phyloP scores from a whole-genome alignment of 306 rosid species.

The Quercus suber region DNA sequence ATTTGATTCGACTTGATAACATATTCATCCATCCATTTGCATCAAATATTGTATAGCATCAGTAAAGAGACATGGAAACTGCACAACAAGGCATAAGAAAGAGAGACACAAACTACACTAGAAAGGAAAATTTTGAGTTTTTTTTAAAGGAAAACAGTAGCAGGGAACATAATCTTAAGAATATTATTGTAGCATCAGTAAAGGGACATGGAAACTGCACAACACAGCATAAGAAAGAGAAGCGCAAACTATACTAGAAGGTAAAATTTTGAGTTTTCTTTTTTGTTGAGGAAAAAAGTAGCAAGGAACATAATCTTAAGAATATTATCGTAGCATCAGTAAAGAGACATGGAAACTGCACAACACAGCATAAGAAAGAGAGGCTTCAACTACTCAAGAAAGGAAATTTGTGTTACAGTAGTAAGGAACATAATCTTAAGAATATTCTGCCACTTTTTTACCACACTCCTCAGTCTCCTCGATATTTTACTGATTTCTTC shows the following conservation, averaged over 20 bases:
- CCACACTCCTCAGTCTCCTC: not conserved
- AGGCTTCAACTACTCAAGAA: not conserved
- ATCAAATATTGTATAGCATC: not conserved
- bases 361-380: not conserved
- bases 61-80: not conserved
- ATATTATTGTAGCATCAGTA: not conserved
- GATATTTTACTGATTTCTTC: not conserved
- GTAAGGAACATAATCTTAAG: too few relatives aligned
- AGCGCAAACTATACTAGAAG: not conserved
- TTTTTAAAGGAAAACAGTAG: too few relatives aligned
- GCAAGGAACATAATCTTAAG: too few relatives aligned
- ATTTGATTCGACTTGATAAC: not conserved
- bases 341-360: not conserved
- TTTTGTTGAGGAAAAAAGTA: too few relatives aligned
- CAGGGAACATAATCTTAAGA: too few relatives aligned
- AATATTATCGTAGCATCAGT: not conserved
- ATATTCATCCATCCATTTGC: constrained; percentile 8
- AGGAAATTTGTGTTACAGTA: not conserved
- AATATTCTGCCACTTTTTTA: not conserved
- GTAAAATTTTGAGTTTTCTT: not conserved
- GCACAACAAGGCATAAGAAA: not conserved
- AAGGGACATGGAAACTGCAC: not conserved
- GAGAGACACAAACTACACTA: not conserved
- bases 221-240: not conserved
- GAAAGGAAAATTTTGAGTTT: not conserved